Conservation (phyloP, 2,329 filamentous ascomycete species). For the Colletotrichum sp. region DNA sequence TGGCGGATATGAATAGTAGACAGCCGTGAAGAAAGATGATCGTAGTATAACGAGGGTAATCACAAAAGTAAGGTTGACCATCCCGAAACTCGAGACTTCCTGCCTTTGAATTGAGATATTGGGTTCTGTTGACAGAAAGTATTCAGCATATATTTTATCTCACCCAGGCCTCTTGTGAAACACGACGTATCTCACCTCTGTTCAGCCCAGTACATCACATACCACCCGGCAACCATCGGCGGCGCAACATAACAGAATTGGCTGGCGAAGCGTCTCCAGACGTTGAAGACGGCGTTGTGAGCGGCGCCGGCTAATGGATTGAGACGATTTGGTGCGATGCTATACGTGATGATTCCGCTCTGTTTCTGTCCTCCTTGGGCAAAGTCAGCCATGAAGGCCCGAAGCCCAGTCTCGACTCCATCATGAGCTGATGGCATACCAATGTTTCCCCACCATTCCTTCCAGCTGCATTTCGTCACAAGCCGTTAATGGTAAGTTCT, state of each 20-base stretch:
- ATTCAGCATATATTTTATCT: no score
- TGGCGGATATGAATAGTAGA: neutral
- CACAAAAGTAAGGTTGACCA: neutral
- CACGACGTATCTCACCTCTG: neutral
- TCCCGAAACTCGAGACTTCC: neutral
- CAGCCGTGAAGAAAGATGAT: neutral
- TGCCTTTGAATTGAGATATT: neutral
- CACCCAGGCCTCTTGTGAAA: no score
- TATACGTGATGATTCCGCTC: conserved; percentile 71
- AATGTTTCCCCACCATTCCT: neutral
- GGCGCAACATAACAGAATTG: conserved; percentile 91
- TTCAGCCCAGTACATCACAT: conserved; percentile 82
- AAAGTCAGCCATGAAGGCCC: neutral
- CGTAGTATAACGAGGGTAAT: accelerated
- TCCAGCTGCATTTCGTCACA: neutral
- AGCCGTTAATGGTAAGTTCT: neutral
- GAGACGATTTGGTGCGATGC: conserved; percentile 85
- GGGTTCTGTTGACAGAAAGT: neutral
- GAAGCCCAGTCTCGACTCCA: no score
- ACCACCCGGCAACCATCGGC: conserved; percentile 79
- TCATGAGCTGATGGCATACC: neutral
- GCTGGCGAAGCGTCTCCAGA: conserved; percentile 80
- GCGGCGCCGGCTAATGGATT: conserved; percentile 74
- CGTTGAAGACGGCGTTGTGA: conserved; percentile 88
- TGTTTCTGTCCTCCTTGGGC: conserved; percentile 59